phyloP scores from a whole-genome alignment of 805 yeast genomes.

The Sugiyamaella americana region DNA sequence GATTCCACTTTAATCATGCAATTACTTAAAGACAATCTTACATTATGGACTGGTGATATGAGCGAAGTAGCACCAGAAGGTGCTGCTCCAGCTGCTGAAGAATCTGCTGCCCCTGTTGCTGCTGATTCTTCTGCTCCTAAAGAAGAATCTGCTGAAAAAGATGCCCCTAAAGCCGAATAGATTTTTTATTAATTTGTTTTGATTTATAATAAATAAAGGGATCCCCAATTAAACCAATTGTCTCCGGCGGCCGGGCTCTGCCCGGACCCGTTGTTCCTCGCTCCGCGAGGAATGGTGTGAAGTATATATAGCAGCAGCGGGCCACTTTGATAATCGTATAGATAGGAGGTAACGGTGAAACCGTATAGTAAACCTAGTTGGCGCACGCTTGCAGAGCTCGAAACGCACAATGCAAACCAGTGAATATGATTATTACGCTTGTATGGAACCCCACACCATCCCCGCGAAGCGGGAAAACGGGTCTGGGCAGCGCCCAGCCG shows the following conservation, averaged over 20 bases:
- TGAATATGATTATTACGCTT: too few relatives aligned
- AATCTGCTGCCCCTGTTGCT: slow-evolving; percentile 17
- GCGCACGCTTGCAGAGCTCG: too few relatives aligned
- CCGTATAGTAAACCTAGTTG: too few relatives aligned
- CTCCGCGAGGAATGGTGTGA: background rate
- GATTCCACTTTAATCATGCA: slow-evolving; percentile 99
- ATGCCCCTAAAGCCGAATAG: background rate
- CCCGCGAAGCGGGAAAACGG: too few relatives aligned
- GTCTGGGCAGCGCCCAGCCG: too few relatives aligned
- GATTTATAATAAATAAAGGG: background rate
- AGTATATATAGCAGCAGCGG: too few relatives aligned
- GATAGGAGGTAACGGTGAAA: too few relatives aligned
- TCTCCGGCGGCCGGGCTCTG: background rate
- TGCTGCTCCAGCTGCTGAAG: slow-evolving; percentile 19
- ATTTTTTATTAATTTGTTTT: background rate
- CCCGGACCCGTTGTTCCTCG: background rate
- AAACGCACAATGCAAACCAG: too few relatives aligned
- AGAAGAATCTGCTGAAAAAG: slow-evolving; percentile 6
- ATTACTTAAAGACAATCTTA: slow-evolving; percentile 94
- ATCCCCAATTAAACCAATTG: background rate
- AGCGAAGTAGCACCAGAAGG: slow-evolving; percentile 24
- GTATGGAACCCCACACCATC: too few relatives aligned
- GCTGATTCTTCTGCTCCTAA: slow-evolving; percentile 9
- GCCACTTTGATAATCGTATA: too few relatives aligned
- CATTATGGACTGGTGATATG: slow-evolving; percentile 63